Evolutionary conservation across 2,329 filamentous ascomycete species (phyloP).

Genomic region (Colletotrichum musae): DNA sequence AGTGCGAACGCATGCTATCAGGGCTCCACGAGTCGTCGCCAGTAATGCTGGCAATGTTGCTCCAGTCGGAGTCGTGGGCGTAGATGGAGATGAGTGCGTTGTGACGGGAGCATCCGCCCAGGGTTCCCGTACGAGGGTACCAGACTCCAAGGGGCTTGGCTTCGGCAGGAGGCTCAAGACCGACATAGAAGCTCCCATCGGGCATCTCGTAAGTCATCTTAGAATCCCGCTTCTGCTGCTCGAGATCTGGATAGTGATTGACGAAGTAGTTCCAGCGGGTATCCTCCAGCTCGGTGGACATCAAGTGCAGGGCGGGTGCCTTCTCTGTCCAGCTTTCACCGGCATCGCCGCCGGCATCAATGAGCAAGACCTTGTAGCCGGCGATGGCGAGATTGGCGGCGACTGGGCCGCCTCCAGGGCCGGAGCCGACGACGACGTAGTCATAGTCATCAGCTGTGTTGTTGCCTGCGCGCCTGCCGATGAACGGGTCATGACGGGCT

Average conservation of each 20-base stretch:
- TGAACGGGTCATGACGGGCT: slow-evolving; percentile 16
- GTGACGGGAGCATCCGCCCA: slow-evolving; percentile 69
- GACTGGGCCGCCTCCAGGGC: slow-evolving; percentile 68
- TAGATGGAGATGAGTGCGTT: slow-evolving; percentile 72
- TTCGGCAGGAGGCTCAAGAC: slow-evolving; percentile 44
- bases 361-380: slow-evolving; percentile 68
- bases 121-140: slow-evolving; percentile 61
- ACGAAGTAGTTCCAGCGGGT: slow-evolving; percentile 49
- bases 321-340: slow-evolving; percentile 46
- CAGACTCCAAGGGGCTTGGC: slow-evolving; percentile 44
- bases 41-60: slow-evolving; percentile 69
- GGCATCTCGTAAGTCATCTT: slow-evolving; percentile 59
- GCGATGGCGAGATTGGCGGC: slow-evolving; percentile 69
- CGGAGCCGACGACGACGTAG: slow-evolving; percentile 71
- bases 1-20: slow-evolving; percentile 72
- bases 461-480: background rate
- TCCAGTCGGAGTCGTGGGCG: slow-evolving; percentile 72
- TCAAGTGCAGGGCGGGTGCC: slow-evolving; percentile 32
- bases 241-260: slow-evolving; percentile 69
- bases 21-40: slow-evolving; percentile 72
- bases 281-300: slow-evolving; percentile 36
- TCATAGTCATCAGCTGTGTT: slow-evolving; percentile 57
- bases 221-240: slow-evolving; percentile 62
- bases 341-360: slow-evolving; percentile 71
- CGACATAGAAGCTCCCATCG: slow-evolving; percentile 51